Evolutionary conservation across 2,329 filamentous ascomycete species (phyloP).

Genomic region (Sporothrix inflata): DNA sequence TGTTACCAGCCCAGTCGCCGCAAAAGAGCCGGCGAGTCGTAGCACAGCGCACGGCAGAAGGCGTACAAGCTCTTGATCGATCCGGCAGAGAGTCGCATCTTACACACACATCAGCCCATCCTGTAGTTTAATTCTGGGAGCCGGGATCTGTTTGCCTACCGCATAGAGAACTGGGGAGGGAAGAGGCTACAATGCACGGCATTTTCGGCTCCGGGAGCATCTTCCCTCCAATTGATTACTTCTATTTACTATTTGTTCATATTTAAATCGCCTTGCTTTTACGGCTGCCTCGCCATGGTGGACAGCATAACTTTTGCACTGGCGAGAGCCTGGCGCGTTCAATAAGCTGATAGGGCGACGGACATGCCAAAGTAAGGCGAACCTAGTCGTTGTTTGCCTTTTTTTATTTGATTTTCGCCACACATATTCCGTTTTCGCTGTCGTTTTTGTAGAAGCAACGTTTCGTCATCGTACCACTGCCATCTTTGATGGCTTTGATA

Average conservation of each 20-base stretch:
- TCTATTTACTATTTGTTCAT: neutral
- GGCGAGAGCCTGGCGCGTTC: neutral
- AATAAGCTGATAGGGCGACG: neutral
- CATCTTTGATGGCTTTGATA: neutral
- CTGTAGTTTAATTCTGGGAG: neutral
- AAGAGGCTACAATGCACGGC: constrained; percentile 3
- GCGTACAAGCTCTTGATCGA: constrained; percentile 25
- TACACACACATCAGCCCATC: constrained; percentile 13
- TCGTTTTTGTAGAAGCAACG: constrained; percentile 12
- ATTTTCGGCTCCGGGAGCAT: neutral
- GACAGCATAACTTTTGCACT: neutral
- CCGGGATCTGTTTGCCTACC: neutral
- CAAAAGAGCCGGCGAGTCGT: constrained; percentile 24
- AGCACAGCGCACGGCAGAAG: constrained; percentile 25
- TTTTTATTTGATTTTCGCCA: neutral
- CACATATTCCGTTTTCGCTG: neutral
- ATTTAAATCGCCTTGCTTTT: neutral
- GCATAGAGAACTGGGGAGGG: neutral
- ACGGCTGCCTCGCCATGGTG: neutral
- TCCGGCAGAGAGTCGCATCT: constrained; percentile 26
- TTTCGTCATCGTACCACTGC: constrained; percentile 19
- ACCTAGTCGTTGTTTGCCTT: neutral
- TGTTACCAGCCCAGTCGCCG: constrained; percentile 13
- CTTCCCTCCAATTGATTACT: neutral
- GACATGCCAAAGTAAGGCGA: neutral